Evolutionary conservation across 2,329 filamentous ascomycete genomes (phyloP), one percentile per base, ranked within the genome.

Genomic region (Botrytis elliptica): DNA sequence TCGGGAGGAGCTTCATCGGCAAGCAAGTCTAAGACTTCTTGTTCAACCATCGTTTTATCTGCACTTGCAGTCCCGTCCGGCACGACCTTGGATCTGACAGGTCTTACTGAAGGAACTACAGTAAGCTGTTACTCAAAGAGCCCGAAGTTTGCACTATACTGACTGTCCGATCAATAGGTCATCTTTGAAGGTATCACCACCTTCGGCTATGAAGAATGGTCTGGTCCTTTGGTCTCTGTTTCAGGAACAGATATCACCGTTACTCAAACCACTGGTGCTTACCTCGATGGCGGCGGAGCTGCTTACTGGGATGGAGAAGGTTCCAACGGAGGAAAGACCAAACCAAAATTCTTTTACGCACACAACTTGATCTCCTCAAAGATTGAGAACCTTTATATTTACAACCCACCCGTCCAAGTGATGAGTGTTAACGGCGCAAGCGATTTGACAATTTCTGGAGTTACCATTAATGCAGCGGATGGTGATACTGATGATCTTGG

Each of bases 161-260:
- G n/a, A 36, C 40, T 52, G 4, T 67, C 46, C 62, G 7, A 69
- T 52, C 1, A 20, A 18, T 46, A 86, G 79, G 73, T 91, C 75
- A 88, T 87, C 77, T 92, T 92, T 81, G 82, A 88, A 75, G 91
- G 91, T 63, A 87, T 84, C 25, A 92, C 90, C n/a, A 88, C 87
- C 71, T 92, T 91, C 77, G 90, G 85, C 52, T 92, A 91, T 82
- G 83, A 88, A 75, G 86, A 90, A 78, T 92, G 90, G 90, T 79
- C 80, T 4, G 90, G 90, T 0, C 90, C 90, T 62, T 83, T 92
- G 22, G 85, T 92, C 77, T 85, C 86, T 42, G 84, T 92, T 75
- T 87, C 86, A 1, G 91, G 90, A 59, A 87, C 81, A 52, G 82
- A 84, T 73, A 85, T 91, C 78, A 84, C 83, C 62, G 83, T 91